These are phyloP conservation scores for Aspergillus oerlinghausenensis DNA, from an alignment of 2,329 filamentous ascomycete genomes.

Conservation along the genomic window DNA sequence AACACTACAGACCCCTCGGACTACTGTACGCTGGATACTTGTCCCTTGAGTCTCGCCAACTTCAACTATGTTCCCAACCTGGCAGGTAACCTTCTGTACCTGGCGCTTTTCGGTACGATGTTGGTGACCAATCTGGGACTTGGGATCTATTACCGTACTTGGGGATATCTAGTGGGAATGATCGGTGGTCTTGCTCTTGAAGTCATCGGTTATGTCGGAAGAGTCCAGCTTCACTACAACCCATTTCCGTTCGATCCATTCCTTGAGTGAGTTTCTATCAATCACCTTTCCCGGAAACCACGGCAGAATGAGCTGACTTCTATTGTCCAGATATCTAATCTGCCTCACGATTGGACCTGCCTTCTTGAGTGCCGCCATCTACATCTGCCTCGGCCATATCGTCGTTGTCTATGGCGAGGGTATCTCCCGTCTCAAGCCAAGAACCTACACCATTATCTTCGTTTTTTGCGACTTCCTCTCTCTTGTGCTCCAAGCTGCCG, in stretches of 20 bases:
- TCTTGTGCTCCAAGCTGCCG: constrained; percentile 56
- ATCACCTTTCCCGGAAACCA: background rate
- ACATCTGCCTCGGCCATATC: constrained; percentile 52
- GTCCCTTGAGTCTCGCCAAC: constrained; percentile 33
- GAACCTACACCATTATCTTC: constrained; percentile 44
- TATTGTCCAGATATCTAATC: background rate
- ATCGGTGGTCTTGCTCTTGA: constrained; percentile 51
- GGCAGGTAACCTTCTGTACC: constrained; percentile 49
- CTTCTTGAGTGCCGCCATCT: constrained; percentile 48
- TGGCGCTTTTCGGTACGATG: constrained; percentile 47
- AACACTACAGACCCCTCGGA: background rate
- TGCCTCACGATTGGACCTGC: background rate
- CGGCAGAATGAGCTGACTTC: background rate
- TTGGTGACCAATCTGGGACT: constrained; percentile 41
- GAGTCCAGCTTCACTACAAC: constrained; percentile 53
- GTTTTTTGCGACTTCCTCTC: constrained; percentile 60
- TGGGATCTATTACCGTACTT: constrained; percentile 43
- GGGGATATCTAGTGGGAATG: constrained; percentile 51
- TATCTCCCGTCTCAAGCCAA: constrained; percentile 29
- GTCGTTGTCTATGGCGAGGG: constrained; percentile 31
- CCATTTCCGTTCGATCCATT: constrained; percentile 42
- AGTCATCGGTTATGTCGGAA: constrained; percentile 56
- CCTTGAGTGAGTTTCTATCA: constrained; percentile 26
- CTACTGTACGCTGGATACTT: constrained; percentile 33
- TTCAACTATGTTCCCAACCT: constrained; percentile 54